Evolutionary conservation across 805 yeast genomes (phyloP), one percentile per base, ranked within the genome.

Genomic region (Cyberlindnera xylosilytica): DNA sequence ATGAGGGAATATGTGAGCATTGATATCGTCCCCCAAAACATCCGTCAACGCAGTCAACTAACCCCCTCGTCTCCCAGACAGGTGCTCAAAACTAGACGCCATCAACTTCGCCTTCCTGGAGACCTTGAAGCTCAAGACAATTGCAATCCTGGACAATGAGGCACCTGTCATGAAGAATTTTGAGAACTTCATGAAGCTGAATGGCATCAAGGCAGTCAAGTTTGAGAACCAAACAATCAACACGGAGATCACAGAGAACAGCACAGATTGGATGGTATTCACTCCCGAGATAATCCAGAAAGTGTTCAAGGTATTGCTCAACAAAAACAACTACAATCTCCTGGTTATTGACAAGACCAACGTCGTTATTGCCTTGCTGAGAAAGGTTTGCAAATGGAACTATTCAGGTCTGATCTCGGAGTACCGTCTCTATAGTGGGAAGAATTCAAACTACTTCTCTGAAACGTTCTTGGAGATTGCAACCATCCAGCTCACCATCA

Each of bases 331-430:
- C 50, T 81, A 83, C 54, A 89, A 89, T 39, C 60, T 86, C 5
- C 66, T 91, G 34, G 61, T 91, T 12, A 79, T 93, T 18, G 98
- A 93, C 58, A 76, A 84, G 29, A 81, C 90, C 6, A 82, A 84
- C 45, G 78, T 93, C 11, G 72, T 90, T 16, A 77, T 88, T 10
- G 97, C 97, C 0, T 69, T 90, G 2, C 64, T 93, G 26, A 70
- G 99, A 39, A 81, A 83, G 58, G 70, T 90, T 30, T 93, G 87
- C 62, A 84, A 84, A 63, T 91, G 97, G 98, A 83, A 81, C 53
- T 83, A 84, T 58, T 79, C 90, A 19, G 82, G 95, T 16, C 79
- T 91, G 5, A 75, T 89, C 18, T 83, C 83, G 53, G 98, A 91
- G 61, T 93, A 88, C 63, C 69, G 96, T 40, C 70, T 86, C 8